Conservation (phyloP, 129 eudicot species). For the Silybum marianum region DNA sequence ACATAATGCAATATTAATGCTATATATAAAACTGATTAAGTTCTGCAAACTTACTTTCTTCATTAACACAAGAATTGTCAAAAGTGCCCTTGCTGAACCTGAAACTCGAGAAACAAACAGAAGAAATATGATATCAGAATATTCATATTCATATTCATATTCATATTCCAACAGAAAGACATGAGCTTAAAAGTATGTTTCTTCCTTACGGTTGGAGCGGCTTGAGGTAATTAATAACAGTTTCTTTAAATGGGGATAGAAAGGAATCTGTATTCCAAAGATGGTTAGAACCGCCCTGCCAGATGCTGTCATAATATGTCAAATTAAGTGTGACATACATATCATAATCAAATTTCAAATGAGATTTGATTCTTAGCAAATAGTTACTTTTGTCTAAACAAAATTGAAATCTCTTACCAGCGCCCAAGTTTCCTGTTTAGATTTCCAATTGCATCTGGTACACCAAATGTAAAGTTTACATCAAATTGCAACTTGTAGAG, state of each 20-base stretch:
- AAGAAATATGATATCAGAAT: neutral
- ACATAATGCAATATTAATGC: neutral
- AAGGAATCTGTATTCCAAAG: conserved; percentile 29
- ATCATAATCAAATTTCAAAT: neutral
- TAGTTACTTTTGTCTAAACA: neutral
- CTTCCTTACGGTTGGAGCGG: conserved; percentile 46
- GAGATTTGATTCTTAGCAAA: neutral
- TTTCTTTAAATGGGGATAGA: conserved; percentile 31
- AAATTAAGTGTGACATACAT: neutral
- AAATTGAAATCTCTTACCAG: conserved; percentile 42
- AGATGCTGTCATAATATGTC: conserved; percentile 44
- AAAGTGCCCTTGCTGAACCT: conserved; percentile 39
- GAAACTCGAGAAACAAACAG: conserved; percentile 27
- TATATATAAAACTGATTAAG: neutral
- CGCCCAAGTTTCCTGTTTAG: conserved; percentile 63
- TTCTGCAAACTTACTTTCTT: conserved; percentile 7
- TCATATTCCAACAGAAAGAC: neutral
- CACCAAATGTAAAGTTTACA: conserved; percentile 41
- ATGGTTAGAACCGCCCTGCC: conserved; percentile 37
- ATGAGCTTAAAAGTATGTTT: neutral
- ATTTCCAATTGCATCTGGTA: conserved; percentile 41
- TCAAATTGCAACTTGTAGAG: conserved; percentile 46
- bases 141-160: neutral
- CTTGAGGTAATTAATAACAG: conserved; percentile 30
- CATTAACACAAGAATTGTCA: conserved; percentile 4